Conservation (phyloP, 257 asterid species). For the Mentha longifolia region DNA sequence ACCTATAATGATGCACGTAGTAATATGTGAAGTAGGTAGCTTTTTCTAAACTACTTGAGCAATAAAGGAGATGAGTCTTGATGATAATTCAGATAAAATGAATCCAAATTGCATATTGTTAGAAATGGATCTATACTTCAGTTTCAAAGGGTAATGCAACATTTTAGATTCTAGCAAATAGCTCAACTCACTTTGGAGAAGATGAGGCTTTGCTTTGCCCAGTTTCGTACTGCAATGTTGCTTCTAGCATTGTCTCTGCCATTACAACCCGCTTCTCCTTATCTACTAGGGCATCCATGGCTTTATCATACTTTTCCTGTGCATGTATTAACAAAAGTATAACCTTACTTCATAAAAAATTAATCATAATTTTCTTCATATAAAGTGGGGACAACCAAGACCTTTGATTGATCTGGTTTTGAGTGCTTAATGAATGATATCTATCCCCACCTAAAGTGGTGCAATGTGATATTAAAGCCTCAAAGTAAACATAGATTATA, state of each 20-base stretch:
- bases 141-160: too few relatives aligned
- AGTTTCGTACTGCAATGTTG: constrained; percentile 80
- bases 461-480: too few relatives aligned
- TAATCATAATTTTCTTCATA: too few relatives aligned
- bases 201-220: constrained; percentile 79
- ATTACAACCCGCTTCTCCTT: constrained; percentile 87
- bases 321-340: background rate
- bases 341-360: background rate
- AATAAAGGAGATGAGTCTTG: background rate
- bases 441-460: too few relatives aligned
- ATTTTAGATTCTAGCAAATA: background rate
- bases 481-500: too few relatives aligned
- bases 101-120: background rate
- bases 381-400: too few relatives aligned
- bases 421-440: too few relatives aligned
- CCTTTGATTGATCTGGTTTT: too few relatives aligned
- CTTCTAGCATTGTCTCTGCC: constrained; percentile 93
- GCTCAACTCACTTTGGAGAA: constrained; percentile 60
- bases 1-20: constrained; percentile 39
- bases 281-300: constrained; percentile 53
- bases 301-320: constrained; percentile 76
- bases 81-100: background rate
- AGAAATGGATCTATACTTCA: too few relatives aligned
- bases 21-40: background rate
- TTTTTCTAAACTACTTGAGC: too few relatives aligned